phyloP scores from a whole-genome alignment of 179 eudicot genomes.

The Kewa caespitosa region DNA sequence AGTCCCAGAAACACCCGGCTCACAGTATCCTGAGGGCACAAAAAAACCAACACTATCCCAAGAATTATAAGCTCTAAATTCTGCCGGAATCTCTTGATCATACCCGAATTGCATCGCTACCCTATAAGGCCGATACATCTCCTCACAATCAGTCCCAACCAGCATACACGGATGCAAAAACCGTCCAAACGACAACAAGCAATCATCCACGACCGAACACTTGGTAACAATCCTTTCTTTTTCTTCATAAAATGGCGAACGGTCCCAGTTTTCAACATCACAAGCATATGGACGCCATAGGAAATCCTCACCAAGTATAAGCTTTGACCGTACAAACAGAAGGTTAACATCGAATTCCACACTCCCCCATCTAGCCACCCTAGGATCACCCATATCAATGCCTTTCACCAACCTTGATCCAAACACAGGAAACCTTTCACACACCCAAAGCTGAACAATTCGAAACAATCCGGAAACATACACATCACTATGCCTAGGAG shows the following conservation, averaged over 20 bases:
- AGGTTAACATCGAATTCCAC: slow-evolving; percentile 19
- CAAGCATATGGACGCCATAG: slow-evolving; percentile 34
- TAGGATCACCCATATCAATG: slow-evolving; percentile 28
- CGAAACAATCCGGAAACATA: slow-evolving; percentile 24
- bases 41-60: slow-evolving; percentile 19
- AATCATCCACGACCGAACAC: slow-evolving; percentile 17
- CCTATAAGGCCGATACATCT: slow-evolving; percentile 30
- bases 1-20: slow-evolving; percentile 21
- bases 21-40: slow-evolving; percentile 24
- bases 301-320: slow-evolving; percentile 23
- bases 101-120: slow-evolving; percentile 40
- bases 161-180: slow-evolving; percentile 26
- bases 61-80: neutral
- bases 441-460: slow-evolving; percentile 35
- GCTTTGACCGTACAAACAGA: slow-evolving; percentile 14
- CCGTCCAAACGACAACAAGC: slow-evolving; percentile 25
- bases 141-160: slow-evolving; percentile 16
- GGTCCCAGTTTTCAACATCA: slow-evolving; percentile 24
- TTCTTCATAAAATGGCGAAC: slow-evolving; percentile 26
- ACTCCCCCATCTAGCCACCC: slow-evolving; percentile 31
- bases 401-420: slow-evolving; percentile 26
- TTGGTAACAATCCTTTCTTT: slow-evolving; percentile 15
- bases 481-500: slow-evolving; percentile 4
- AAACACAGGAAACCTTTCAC: slow-evolving; percentile 32
- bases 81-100: slow-evolving; percentile 33